Evolutionary conservation across 495 filamentous ascomycete genomes (phyloP), one percentile per base, ranked within the genome.

Genomic region (Daldinia childiae): DNA sequence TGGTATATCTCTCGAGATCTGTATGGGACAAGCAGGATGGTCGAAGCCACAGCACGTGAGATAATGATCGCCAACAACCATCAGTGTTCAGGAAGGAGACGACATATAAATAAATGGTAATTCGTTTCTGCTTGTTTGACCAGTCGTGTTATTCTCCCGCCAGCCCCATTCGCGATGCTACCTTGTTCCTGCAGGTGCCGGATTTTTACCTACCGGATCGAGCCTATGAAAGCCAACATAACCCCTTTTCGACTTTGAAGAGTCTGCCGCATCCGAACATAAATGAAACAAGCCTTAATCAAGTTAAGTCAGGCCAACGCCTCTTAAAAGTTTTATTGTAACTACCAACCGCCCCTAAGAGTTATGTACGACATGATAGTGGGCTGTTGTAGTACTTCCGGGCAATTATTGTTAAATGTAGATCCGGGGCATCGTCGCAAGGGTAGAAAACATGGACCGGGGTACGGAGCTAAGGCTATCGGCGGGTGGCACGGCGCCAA

Each of bases 211-310:
- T 64, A 65, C 64, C 57, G n/a, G 32, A 73, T 68, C 61, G 60
- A 65, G 70, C 65, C 65, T 73, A 73, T 68, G 59, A 72, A 39
- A 41, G 8, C 12, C 36, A 29, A 59, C 34, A 6, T 27, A 26
- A 7, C 41, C 52, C 38, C 43, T 29, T 41, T 54, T 34, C 45
- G n/a, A 58, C 43, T 66, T 41, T 51, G 32, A 32, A 30, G 54
- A 27, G 36, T 71, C 68, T 71, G 24, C 52, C 65, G 55, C 45
- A 48, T 58, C 59, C 24, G 69, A 64, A 54, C 34, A 19, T 30
- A 15, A 60, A 64, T 68, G 64, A 72, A 60, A 72, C 69, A 64
- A 57, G 11, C 64, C 64, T 68, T 64, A 62, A 68, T 68, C 64
- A 72, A 64, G 60, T 36, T 19, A 51, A 15, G 26, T 27, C 32